Evolutionary conservation across 805 yeast genomes (phyloP).

Genomic region (Wickerhamomyces ciferrii): DNA sequence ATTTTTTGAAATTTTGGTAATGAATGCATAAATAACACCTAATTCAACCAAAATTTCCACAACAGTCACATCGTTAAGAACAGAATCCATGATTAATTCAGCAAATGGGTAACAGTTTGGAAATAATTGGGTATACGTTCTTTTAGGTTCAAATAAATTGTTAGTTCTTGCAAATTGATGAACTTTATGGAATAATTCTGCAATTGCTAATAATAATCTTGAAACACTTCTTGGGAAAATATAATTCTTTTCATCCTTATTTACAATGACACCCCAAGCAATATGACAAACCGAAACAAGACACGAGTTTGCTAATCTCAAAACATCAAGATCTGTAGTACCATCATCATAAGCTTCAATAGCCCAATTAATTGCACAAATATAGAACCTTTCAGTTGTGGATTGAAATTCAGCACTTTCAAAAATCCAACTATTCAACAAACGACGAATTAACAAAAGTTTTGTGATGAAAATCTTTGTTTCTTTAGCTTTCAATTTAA

Average conservation of each 20-base stretch:
- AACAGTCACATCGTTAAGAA: constrained; percentile 60
- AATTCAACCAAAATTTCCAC: constrained; percentile 73
- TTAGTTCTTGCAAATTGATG: constrained; percentile 39
- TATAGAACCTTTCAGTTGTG: constrained; percentile 39
- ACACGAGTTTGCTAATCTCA: constrained; percentile 59
- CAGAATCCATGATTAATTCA: constrained; percentile 65
- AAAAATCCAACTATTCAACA: constrained; percentile 33
- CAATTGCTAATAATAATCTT: constrained; percentile 49
- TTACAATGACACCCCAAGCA: constrained; percentile 30
- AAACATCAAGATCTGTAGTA: constrained; percentile 46
- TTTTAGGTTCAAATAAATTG: constrained; percentile 45
- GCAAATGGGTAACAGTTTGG: constrained; percentile 63
- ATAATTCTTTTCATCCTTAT: constrained; percentile 26
- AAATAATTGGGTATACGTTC: constrained; percentile 64
- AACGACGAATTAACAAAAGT: constrained; percentile 54
- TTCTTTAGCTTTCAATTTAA: constrained; percentile 22
- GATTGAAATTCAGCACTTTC: constrained; percentile 21
- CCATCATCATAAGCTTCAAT: constrained; percentile 50
- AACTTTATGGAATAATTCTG: constrained; percentile 45
- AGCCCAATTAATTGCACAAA: constrained; percentile 47
- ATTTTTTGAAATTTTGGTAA: constrained; percentile 44
- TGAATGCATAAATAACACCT: constrained; percentile 51
- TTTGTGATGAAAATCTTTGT: constrained; percentile 55
- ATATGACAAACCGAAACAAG: constrained; percentile 43
- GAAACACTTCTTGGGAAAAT: constrained; percentile 41